These are phyloP conservation scores for Colletotrichum sp. DNA, from an alignment of 2,329 filamentous ascomycete genomes.

Conservation along the genomic window DNA sequence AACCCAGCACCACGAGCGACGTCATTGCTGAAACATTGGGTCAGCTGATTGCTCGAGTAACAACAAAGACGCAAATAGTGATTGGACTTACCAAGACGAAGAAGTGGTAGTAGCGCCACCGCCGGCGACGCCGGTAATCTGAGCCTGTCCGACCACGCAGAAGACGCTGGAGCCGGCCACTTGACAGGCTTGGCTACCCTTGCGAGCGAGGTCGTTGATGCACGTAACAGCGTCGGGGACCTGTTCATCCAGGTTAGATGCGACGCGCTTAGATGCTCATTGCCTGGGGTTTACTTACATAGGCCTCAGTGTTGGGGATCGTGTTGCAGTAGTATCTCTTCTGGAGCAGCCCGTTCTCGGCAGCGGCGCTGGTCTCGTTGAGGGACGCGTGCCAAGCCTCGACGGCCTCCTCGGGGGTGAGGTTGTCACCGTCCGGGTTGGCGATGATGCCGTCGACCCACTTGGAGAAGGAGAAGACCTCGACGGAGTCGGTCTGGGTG, in stretches of 20 bases:
- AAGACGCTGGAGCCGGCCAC: not conserved
- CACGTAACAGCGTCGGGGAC: conserved; percentile 12
- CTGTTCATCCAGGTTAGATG: not conserved
- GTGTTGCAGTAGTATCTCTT: conserved; percentile 7
- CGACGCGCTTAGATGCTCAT: not conserved
- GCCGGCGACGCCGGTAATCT: not conserved
- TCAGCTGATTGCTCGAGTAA: not conserved
- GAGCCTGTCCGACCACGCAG: not conserved
- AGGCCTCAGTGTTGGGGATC: not conserved
- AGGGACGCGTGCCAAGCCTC: not conserved
- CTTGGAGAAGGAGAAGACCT: conserved; percentile 11
- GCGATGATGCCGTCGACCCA: conserved; percentile 18
- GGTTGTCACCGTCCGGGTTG: conserved; percentile 11
- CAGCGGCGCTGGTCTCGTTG: not conserved
- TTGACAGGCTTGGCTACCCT: not conserved
- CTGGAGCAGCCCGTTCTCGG: not conserved
- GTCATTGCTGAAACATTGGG: not conserved
- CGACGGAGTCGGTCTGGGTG: not conserved
- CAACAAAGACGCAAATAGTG: not conserved
- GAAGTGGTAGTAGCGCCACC: not conserved
- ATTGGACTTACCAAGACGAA: conserved; percentile 7
- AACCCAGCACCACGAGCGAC: conserved; percentile 13
- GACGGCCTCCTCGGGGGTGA: conserved; percentile 9
- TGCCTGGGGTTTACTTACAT: not conserved
- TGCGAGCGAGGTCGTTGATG: conserved; percentile 14